Conservation (phyloP, 345 rosid species). For the Syzygium jambos region DNA sequence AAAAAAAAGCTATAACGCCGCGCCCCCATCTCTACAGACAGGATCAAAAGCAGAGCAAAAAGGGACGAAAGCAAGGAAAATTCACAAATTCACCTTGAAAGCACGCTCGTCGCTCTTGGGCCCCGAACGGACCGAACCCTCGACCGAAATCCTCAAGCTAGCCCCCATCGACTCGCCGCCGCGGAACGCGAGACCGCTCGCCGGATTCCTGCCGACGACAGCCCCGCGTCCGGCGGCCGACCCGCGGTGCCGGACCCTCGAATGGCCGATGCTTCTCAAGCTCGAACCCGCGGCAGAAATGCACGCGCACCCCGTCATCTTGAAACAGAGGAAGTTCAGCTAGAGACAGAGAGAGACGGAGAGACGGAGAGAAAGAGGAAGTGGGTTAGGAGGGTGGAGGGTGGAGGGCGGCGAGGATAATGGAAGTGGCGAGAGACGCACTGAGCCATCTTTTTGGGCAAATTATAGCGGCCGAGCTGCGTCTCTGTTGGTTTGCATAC, state of each 20-base stretch:
- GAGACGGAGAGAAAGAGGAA: not conserved
- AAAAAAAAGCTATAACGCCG: not conserved
- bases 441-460: not conserved
- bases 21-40: not conserved
- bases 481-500: not conserved
- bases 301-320: slow-evolving; percentile 41
- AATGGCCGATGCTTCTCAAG: slow-evolving; percentile 8
- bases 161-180: slow-evolving; percentile 40
- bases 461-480: not conserved
- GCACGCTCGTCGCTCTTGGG: slow-evolving; percentile 20
- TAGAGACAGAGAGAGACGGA: not conserved
- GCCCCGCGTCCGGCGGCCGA: not conserved
- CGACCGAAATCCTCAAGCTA: slow-evolving; percentile 23
- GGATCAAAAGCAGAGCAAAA: not conserved
- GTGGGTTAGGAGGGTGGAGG: not conserved
- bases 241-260: not conserved
- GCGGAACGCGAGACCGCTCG: slow-evolving; percentile 20
- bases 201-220: not conserved
- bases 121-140: slow-evolving; percentile 20
- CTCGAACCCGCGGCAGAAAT: slow-evolving; percentile 44
- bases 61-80: not conserved
- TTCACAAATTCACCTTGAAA: slow-evolving; percentile 36
- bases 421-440: not conserved
- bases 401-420: not conserved
- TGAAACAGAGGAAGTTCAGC: not conserved